These are phyloP conservation scores for Amanita exitialis DNA, from an alignment of 768 basidiomycete species.

Conservation along the genomic window DNA sequence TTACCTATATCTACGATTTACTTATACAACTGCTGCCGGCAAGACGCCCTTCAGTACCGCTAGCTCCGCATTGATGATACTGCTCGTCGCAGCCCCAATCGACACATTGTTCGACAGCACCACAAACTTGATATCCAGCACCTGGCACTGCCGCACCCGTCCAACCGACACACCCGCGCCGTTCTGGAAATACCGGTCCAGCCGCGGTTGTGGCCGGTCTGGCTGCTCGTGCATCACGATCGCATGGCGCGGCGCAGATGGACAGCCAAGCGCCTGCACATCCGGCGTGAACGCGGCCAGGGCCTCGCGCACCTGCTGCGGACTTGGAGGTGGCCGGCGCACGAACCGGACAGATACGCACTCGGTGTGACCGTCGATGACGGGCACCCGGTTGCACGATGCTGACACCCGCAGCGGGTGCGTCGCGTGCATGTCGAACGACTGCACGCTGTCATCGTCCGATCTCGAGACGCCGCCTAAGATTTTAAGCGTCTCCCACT, in stretches of 20 bases:
- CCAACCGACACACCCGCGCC: slow-evolving; percentile 92
- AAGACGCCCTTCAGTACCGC: slow-evolving; percentile 70
- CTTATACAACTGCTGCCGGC: not conserved
- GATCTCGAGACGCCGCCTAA: slow-evolving; percentile 67
- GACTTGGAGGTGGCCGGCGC: slow-evolving; percentile 68
- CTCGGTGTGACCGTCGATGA: slow-evolving; percentile 92
- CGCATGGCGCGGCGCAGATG: slow-evolving; percentile 76
- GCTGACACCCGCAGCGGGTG: slow-evolving; percentile 86
- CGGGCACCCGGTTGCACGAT: slow-evolving; percentile 89
- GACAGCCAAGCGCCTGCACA: slow-evolving; percentile 55
- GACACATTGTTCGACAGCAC: slow-evolving; percentile 89
- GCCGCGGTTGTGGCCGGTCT: slow-evolving; percentile 88
- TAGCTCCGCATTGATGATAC: slow-evolving; percentile 95
- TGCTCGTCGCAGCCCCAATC: slow-evolving; percentile 94
- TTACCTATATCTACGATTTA: too few species aligned
- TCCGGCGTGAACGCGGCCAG: slow-evolving; percentile 66
- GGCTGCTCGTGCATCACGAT: slow-evolving; percentile 89
- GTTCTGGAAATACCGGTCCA: slow-evolving; percentile 84
- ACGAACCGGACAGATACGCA: slow-evolving; percentile 83
- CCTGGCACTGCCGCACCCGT: slow-evolving; percentile 80
- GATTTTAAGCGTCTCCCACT: slow-evolving; percentile 98
- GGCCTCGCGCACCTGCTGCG: slow-evolving; percentile 82
- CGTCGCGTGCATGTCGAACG: slow-evolving; percentile 80
- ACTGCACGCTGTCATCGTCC: slow-evolving; percentile 38
- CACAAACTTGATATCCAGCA: slow-evolving; percentile 94